Percentiles rank a stretch among this genome's conserved stretches.
phyloP scores from a whole-genome alignment of 2,329 filamentous ascomycete species.

The Colletotrichum sp. region DNA sequence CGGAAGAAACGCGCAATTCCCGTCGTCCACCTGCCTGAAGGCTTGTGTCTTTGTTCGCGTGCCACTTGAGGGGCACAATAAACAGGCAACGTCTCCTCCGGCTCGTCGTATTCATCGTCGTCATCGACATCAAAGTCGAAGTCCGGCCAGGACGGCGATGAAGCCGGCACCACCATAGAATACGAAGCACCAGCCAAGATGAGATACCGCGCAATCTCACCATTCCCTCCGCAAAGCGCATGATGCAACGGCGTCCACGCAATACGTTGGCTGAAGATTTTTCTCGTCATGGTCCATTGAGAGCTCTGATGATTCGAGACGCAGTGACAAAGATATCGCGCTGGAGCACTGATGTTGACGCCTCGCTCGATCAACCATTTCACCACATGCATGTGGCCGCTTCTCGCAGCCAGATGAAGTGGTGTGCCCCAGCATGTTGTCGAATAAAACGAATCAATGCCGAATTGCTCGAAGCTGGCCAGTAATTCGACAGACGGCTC shows the following conservation, averaged over 20 bases:
- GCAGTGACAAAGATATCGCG: not conserved
- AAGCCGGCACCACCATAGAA: not conserved
- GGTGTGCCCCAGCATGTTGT: not conserved
- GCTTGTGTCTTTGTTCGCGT: not conserved
- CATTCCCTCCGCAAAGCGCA: not conserved
- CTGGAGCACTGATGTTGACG: not conserved
- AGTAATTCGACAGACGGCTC: not conserved
- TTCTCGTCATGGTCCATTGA: not conserved
- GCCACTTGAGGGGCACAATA: not conserved
- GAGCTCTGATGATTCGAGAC: not conserved
- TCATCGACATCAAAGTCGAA: not conserved
- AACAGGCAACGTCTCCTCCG: not conserved
- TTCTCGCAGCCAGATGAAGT: accelerated
- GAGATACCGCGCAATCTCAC: not conserved
- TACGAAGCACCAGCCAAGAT: not conserved
- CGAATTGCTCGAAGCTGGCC: not conserved
- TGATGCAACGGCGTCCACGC: not conserved
- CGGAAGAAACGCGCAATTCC: not conserved
- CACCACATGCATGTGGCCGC: not conserved
- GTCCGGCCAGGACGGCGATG: not conserved
- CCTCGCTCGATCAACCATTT: not conserved
- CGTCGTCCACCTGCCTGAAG: not conserved
- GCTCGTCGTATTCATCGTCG: not conserved
- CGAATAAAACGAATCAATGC: not conserved
- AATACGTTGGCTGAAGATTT: not conserved